Conservation (phyloP, 2,329 filamentous ascomycete species). For the Metarhizium sp. region DNA sequence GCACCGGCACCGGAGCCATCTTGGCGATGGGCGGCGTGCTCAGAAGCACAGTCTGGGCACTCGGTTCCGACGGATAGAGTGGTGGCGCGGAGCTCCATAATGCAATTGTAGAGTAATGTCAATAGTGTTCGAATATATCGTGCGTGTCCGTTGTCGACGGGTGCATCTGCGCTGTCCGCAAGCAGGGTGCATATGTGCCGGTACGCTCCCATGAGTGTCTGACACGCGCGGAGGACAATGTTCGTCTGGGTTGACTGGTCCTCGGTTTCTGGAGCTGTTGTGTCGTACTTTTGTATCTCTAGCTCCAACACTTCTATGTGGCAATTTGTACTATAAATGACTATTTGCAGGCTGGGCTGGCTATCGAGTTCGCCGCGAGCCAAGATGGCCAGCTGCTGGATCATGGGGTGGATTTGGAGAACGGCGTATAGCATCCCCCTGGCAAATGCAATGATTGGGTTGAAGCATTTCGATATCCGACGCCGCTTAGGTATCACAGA, state of each 20-base stretch:
- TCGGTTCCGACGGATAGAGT: not conserved
- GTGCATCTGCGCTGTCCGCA: slow-evolving; percentile 51
- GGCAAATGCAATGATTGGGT: slow-evolving; percentile 54
- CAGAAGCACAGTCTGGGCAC: not conserved
- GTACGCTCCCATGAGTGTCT: slow-evolving; percentile 54
- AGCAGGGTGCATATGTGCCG: slow-evolving; percentile 39
- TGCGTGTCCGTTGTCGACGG: slow-evolving; percentile 56
- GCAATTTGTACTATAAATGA: slow-evolving; percentile 58
- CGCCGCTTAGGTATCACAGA: slow-evolving; percentile 55
- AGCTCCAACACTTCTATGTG: slow-evolving; percentile 57
- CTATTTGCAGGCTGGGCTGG: slow-evolving; percentile 54
- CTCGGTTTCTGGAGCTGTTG: slow-evolving; percentile 35
- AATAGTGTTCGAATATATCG: slow-evolving; percentile 57
- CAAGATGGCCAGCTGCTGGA: slow-evolving; percentile 54
- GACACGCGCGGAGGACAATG: slow-evolving; percentile 52
- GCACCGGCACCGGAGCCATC: not conserved
- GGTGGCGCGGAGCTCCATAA: slow-evolving; percentile 55
- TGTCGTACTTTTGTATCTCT: slow-evolving; percentile 53
- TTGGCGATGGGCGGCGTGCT: not conserved
- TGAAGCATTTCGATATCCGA: slow-evolving; percentile 50
- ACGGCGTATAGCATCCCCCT: slow-evolving; percentile 59
- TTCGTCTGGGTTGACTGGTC: slow-evolving; percentile 43
- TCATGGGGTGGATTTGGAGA: slow-evolving; percentile 59
- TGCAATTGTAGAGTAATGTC: slow-evolving; percentile 55
- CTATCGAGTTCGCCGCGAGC: slow-evolving; percentile 51